These are phyloP conservation scores for Meyerozyma carpophila DNA, from an alignment of 1,139 yeast genomes.

Conservation along the genomic window DNA sequence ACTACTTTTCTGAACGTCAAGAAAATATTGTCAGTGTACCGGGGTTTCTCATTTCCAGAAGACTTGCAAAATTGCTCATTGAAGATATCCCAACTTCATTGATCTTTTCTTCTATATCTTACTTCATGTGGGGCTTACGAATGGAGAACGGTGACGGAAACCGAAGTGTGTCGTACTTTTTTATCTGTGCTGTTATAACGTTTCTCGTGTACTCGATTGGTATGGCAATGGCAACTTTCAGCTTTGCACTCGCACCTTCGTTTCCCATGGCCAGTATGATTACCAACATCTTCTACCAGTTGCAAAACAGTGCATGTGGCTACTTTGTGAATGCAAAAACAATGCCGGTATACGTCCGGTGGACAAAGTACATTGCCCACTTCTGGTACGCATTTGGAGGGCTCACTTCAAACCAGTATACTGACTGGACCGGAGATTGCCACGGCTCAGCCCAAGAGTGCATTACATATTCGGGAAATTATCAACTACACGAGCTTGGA, in stretches of 20 bases:
- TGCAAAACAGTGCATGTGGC: slow-evolving; percentile 23
- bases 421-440: slow-evolving; percentile 18
- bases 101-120: slow-evolving; percentile 16
- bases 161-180: slow-evolving; percentile 10
- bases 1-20: slow-evolving; percentile 17
- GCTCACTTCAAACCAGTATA: slow-evolving; percentile 16
- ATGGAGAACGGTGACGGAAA: slow-evolving; percentile 8
- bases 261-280: slow-evolving; percentile 14
- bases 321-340: slow-evolving; percentile 20
- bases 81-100: slow-evolving; percentile 19
- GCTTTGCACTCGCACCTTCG: slow-evolving; percentile 16
- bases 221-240: slow-evolving; percentile 17
- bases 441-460: slow-evolving; percentile 11
- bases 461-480: slow-evolving; percentile 15
- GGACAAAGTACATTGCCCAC: slow-evolving; percentile 20
- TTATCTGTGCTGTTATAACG: slow-evolving; percentile 13
- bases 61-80: slow-evolving; percentile 16
- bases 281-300: slow-evolving; percentile 17
- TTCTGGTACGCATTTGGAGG: slow-evolving; percentile 25
- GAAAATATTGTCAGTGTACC: slow-evolving; percentile 17
- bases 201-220: slow-evolving; percentile 15
- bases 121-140: slow-evolving; percentile 22
- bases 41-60: slow-evolving; percentile 17
- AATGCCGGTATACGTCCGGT: slow-evolving; percentile 22
- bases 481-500: slow-evolving; percentile 15